Evolutionary conservation across 164 flowering plant species (phyloP), one percentile per base, ranked within the genome.

Genomic region (Piper longum): DNA sequence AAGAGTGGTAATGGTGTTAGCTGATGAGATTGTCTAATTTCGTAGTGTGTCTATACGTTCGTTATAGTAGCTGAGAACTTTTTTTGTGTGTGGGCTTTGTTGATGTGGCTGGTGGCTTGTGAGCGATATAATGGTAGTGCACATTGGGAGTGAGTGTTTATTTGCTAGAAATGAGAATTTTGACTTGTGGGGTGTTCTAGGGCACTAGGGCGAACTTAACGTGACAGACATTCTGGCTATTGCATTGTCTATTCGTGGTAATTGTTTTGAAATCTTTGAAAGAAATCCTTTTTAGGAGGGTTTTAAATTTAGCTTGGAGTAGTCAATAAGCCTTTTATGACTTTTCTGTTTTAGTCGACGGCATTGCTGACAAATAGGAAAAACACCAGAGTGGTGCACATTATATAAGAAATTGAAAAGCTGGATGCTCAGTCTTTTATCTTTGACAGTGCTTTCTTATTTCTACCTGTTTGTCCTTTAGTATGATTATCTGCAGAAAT

Each of bases 1-100:
- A 95, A 76, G 99, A 95, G 74, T 88, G 95, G 99, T 95, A 82
- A 69, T 48, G 54, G 18, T 61, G 16, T 17, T 44, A n/a, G 5
- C 11, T 59, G 36, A 4, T 3, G 41, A 16, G 45, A 44, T n/a
- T 44, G 43, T 14, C 54, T 11, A 0, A 8, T 39, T 54, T 39
- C 26, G 59, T 26, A 51, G 19, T 54, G 26, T 12, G 13, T 51
- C 2, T 62, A 40, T 63, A 17, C 18, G 48, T 60, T 60, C 18
- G 40, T 60, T 42, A 7, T n/a, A 0, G 1, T 18, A 19, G 13
- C 5, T 17, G 17, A 56, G 17, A 4, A 8, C 8, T 5, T 48
- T 0, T 48, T 9, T 5, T 9, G 3, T 8, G 1, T 26, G 9
- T 9, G 9, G 52, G 12, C 3, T 48, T 48, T 48, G 12, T 48